phyloP scores from a whole-genome alignment of 140 eudicot genomes.

The Flaveria floridana region DNA sequence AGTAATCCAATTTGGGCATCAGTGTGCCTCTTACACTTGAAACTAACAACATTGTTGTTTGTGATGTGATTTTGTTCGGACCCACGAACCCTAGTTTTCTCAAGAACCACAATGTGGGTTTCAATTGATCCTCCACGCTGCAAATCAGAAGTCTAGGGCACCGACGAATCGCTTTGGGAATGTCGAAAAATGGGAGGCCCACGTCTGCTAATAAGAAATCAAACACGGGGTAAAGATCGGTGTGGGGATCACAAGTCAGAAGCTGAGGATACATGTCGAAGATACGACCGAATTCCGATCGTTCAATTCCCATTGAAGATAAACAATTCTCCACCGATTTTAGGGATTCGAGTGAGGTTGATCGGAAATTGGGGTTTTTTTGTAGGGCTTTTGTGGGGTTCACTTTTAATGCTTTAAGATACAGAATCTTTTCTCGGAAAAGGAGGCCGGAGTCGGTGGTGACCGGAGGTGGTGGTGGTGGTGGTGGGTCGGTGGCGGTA shows the following conservation, averaged over 20 bases:
- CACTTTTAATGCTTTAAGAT: conserved; percentile 59
- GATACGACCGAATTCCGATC: conserved; percentile 63
- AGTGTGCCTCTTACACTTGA: conserved; percentile 52
- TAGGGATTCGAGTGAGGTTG: conserved; percentile 63
- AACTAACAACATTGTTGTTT: conserved; percentile 68
- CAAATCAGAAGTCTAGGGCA: conserved; percentile 76
- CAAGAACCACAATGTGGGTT: conserved; percentile 59
- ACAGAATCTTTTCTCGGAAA: conserved; percentile 66
- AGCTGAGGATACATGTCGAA: conserved; percentile 75
- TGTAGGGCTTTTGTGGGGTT: conserved; percentile 74
- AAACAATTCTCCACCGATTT: conserved; percentile 58
- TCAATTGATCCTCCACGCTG: conserved; percentile 56
- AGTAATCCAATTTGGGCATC: conserved; percentile 61
- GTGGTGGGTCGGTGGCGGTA: conserved; percentile 30
- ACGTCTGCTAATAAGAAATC: conserved; percentile 71
- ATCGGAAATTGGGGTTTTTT: conserved; percentile 72
- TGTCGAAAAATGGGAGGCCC: conserved; percentile 45
- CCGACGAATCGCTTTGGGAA: conserved; percentile 47
- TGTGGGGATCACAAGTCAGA: conserved; percentile 66
- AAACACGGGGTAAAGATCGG: conserved; percentile 64
- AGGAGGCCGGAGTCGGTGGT: conserved; percentile 65
- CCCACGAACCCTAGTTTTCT: conserved; percentile 61
- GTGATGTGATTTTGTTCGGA: conserved; percentile 41
- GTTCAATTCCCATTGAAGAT: conserved; percentile 61
- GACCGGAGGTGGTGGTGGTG: conserved; percentile 31